Evolutionary conservation across 192 early-diverging fungal species (phyloP), one percentile per base, ranked within the genome.

Genomic region (Nowakowskiella sp.): DNA sequence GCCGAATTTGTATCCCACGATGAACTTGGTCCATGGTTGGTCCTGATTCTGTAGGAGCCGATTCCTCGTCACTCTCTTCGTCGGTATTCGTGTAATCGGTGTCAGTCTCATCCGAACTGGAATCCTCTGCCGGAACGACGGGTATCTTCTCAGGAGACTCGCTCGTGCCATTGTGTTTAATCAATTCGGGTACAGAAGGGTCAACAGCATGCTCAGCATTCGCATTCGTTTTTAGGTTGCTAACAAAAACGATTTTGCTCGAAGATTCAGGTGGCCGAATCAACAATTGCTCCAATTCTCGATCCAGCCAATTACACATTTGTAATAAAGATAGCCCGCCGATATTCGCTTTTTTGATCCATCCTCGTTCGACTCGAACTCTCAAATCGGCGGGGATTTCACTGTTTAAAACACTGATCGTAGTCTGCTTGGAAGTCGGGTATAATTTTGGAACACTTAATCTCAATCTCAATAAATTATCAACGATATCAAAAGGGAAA

Each of bases 1-100:
- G 67, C 6, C 85, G 72, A 36, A 91, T 78, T 44, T 87, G 83
- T 8, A 78, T 87, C n/a, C 88, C 91, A 9, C 76, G 66, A 10
- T 75, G 78, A 9, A 45, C n/a, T 5, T 44, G 32, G 32, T 51
- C 51, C 2, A 32, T 16, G 1, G 27, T 30, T 0, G 58, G 50
- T 19, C 57, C 58, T 36, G 42, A 34, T 42, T 31, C 52, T 21
- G 13, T 24, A 1, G 23, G 24, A 7, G 39, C 25, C 10, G 44
- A 30, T 32, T 60, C 32, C n/a, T 59, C 60, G 21, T 58, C 46
- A 25, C 66, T 66, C n/a, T 46, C 31, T 26, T 73, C 60, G 13
- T 36, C 58, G 8, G 57, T 53, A 8, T 28, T 58, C 31, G 29
- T 21, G 29, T 21, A 10, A 4, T 66, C 67, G 7, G 62, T 42